Evolutionary conservation across 331 rosid species (phyloP).

Genomic region (Cydonia oblonga): DNA sequence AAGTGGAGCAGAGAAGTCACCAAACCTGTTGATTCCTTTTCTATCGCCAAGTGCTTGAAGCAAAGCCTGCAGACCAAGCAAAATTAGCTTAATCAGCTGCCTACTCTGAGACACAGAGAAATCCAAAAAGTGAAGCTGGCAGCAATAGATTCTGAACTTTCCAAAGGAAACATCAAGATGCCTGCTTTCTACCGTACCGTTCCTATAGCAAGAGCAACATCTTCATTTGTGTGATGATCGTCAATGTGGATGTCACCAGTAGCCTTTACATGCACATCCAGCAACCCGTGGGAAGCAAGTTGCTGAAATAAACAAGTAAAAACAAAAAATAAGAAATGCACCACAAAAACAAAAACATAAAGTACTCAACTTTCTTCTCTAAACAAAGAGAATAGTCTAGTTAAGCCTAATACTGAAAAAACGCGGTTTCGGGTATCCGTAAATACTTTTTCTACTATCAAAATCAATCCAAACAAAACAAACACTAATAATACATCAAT

Average conservation of each 20-base stretch:
- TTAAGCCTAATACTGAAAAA: background rate
- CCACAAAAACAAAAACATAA: background rate
- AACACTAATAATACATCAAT: background rate
- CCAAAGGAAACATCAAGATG: background rate
- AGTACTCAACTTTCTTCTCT: background rate
- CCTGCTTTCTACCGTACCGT: slow-evolving; percentile 41
- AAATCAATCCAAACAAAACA: background rate
- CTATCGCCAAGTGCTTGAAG: slow-evolving; percentile 91
- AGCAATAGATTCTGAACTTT: background rate
- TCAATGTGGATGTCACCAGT: slow-evolving; percentile 83
- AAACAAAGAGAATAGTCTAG: background rate
- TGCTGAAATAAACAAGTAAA: slow-evolving; percentile 47
- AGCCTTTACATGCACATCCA: slow-evolving; percentile 77
- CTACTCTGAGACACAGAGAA: background rate
- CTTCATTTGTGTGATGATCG: slow-evolving; percentile 96
- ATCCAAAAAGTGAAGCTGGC: background rate
- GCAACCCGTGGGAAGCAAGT: slow-evolving; percentile 96
- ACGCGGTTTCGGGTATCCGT: background rate
- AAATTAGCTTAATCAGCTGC: slow-evolving; percentile 5
- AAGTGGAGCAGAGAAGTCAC: slow-evolving; percentile 90
- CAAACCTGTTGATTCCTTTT: slow-evolving; percentile 87
- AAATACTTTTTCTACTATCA: background rate
- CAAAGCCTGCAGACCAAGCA: slow-evolving; percentile 48
- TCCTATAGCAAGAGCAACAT: slow-evolving; percentile 90
- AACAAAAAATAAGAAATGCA: background rate